Evolutionary conservation across 495 filamentous ascomycete species (phyloP), one percentile per base, ranked within the genome.

Genomic region (Alectoria sarmentosa): DNA sequence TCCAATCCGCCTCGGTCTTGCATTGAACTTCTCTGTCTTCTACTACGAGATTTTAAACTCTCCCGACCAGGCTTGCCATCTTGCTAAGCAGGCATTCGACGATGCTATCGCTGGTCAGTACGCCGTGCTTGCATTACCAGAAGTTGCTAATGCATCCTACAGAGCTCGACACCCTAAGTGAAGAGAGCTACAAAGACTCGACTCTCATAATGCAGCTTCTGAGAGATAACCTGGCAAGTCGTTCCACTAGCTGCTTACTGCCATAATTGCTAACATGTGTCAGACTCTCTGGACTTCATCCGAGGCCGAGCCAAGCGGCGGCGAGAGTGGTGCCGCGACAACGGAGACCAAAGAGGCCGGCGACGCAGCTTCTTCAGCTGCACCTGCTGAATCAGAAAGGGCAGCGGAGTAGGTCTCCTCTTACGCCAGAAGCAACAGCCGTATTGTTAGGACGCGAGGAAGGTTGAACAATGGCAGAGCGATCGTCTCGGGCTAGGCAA

Each of bases 171-270:
- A 98, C 94, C 73, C 82, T 98, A 63, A 96, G 90, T 77, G 94
- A 98, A 85, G 94, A 98, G 85, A 96, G 91, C 86, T 98, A 98
- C 89, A 98, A 98, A 86, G 94, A 98, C 82, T 97, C 93, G 49
- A 98, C 94, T 60, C 86, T 98, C 67, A 98, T 98, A 83, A 98
- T 98, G 94, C 94, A 98, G 81, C 89, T 98, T 66, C 87, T 98
- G 74, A 86, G 94, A 75, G 94, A 98, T 82, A 98, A 98, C 83
- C 77, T 98, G 79, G 94, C 98, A 87, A 73, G 91, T 77, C 0
- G 26, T 62, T 23, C 19, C 38, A 34, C 60, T 9, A 19, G 10
- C 13, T 26, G 5, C 34, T 55, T 8, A 46, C 64, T 14, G 73
- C 71, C 62, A 74, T 67, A 32, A 21, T 70, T 79, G 67, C 80